Conservation (phyloP, 306 rosid genomes). For the Acacia crassicarpa region DNA sequence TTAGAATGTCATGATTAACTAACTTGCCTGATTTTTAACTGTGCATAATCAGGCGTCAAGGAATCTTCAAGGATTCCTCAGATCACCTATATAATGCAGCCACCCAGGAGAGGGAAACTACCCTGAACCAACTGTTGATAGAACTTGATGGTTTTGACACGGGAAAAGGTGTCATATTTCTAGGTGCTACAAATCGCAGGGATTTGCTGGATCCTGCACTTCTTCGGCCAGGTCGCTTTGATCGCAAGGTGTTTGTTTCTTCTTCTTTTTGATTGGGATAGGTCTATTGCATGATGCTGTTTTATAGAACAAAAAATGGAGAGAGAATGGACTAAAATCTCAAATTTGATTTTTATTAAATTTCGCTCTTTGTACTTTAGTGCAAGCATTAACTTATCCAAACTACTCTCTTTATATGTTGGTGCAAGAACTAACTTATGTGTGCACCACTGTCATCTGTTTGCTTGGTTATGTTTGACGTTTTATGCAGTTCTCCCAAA, state of each 20-base stretch:
- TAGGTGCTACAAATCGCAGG: constrained; percentile 95
- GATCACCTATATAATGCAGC: constrained; percentile 90
- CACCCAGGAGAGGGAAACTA: constrained; percentile 99
- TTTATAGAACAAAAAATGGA: constrained; percentile 16
- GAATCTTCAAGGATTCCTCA: constrained; percentile 77
- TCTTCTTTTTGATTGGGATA: constrained; percentile 28
- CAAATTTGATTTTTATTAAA: constrained; percentile 22
- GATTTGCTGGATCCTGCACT: constrained; percentile 98
- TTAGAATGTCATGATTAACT: constrained; percentile 18
- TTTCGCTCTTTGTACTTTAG: constrained; percentile 21
- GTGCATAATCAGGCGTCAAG: constrained; percentile 83
- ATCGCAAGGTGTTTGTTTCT: constrained; percentile 78
- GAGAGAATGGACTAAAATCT: constrained; percentile 11
- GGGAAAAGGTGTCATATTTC: constrained; percentile 97
- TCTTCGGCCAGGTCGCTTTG: constrained; percentile 98
- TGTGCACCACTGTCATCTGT: constrained; percentile 9
- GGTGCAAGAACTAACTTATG: constrained; percentile 14
- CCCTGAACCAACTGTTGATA: constrained; percentile 90
- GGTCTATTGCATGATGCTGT: constrained; percentile 18
- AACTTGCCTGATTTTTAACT: constrained; percentile 33
- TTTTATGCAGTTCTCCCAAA: constrained; percentile 28
- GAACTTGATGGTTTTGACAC: constrained; percentile 99
- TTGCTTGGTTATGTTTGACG: constrained; percentile 28
- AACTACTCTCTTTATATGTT: constrained; percentile 22
- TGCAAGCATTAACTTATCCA: constrained; percentile 10